Evolutionary conservation across 192 early-diverging fungal genomes (phyloP), one percentile per base, ranked within the genome.

Genomic region (Irineochytrium annulatum): DNA sequence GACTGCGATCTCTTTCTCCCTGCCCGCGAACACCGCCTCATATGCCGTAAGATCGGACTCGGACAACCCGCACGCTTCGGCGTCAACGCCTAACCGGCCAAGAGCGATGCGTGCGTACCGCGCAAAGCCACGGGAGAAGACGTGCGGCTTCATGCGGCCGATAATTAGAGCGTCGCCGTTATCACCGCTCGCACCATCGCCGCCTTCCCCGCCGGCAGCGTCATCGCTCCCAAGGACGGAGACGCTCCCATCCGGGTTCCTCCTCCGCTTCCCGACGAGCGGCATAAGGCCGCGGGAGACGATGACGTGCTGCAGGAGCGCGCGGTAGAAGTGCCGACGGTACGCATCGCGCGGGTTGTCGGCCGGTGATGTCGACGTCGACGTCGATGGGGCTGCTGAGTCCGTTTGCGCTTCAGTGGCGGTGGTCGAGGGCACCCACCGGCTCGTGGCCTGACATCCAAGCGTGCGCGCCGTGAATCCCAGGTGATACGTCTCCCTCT

Each of bases 361-460:
- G 8, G 67, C 64, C 39, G 87, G 61, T 34, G 60, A 62, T 6
- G n/a, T n/a, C n/a, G n/a, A n/a, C n/a, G n/a, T n/a, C n/a, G n/a
- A n/a, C n/a, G n/a, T n/a, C n/a, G n/a, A n/a, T n/a, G n/a, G n/a
- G n/a, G n/a, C n/a, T n/a, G n/a, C n/a, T n/a, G n/a, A n/a, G n/a
- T n/a, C n/a, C n/a, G n/a, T n/a, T n/a, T n/a, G n/a, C n/a, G n/a
- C n/a, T n/a, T n/a, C n/a, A n/a, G n/a, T n/a, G n/a, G n/a, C n/a
- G n/a, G n/a, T n/a, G n/a, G n/a, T n/a, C n/a, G n/a, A n/a, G n/a
- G n/a, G n/a, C 37, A 74, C 74, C 93, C 93, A 95, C 19, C 91
- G 83, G 44, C 77, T 73, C 1, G 89, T 80, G 0, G 90, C 87
- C 59, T 95, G 93, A 60, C 93, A 74, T 31, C 67, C 72, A 8